Evolutionary conservation across 1,139 yeast genomes (phyloP), one percentile per base, ranked within the genome.

Genomic region (Sugiyamaella paludigena): DNA sequence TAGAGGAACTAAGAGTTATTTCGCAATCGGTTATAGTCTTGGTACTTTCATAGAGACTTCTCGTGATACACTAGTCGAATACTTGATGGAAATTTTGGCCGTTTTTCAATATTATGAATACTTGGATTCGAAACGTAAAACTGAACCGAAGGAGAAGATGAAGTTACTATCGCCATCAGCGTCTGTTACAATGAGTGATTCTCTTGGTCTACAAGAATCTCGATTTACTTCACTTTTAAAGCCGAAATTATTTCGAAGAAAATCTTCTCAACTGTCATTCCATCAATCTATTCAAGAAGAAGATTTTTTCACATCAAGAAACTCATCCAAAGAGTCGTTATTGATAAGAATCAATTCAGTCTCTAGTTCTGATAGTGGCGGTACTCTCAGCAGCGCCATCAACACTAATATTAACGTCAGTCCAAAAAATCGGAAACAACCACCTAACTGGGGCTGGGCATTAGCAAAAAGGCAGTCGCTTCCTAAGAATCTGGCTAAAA

Each of bases 101-200:
- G 28, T 40, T 27, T 6, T 45, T 10, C 45, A 45, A 33, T 42
- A 40, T 29, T 45, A 40, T 28, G 49, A 45, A 3, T 32, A 40
- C 13, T 5, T 33, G 4, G 48, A 45, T 16, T 13, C 11, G 24
- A 30, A 8, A 7, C 24, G 12, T 13, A 8, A n/a, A 5, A 31
- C 15, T 16, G 12, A n/a, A 7, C n/a, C 30, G 4, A 8, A 15
- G 37, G 19, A 41, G 10, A 24, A 33, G 12, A 6, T 2, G 12
- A 26, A 40, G 24, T 19, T 5, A 19, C 24, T 3, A 19, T 19
- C 24, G n/a, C n/a, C n/a, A n/a, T n/a, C n/a, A n/a, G n/a, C n/a
- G n/a, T n/a, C n/a, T n/a, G n/a, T n/a, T 19, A 5, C 5, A 19
- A 19, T 19, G 24, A 19, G 24, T 19, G 24, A 19, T n/a, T n/a